A percentile compares a stretch with the other conserved stretches of the same genome.
phyloP scores from a whole-genome alignment of 2,329 filamentous ascomycete species.

The Thelonectria blattea region DNA sequence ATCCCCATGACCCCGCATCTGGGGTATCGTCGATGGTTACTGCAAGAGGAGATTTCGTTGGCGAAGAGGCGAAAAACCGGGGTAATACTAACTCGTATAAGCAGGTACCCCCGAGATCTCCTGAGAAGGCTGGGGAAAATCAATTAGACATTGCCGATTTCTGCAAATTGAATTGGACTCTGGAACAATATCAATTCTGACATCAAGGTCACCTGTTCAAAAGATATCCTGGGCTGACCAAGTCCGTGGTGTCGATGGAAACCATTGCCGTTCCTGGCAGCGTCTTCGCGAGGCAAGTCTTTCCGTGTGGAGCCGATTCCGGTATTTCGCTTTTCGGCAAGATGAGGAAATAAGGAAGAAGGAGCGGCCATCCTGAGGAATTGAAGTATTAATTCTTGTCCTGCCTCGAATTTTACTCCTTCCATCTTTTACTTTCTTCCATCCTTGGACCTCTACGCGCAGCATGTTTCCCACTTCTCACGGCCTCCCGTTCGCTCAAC shows the following conservation, averaged over 20 bases:
- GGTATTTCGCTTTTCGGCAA: not conserved
- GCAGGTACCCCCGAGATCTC: conserved; percentile 7
- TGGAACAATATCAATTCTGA: not conserved
- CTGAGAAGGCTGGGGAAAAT: not conserved
- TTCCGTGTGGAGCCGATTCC: not conserved
- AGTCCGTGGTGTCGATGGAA: too few relatives aligned
- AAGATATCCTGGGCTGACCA: too few relatives aligned
- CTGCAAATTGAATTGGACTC: not conserved
- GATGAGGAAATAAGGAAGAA: not conserved
- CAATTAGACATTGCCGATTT: too few relatives aligned
- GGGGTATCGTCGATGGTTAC: conserved; percentile 1
- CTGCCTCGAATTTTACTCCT: too few relatives aligned
- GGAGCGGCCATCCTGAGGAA: not conserved
- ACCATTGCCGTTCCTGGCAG: not conserved
- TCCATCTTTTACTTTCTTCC: too few relatives aligned
- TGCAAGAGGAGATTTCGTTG: not conserved
- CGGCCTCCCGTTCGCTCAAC: too few relatives aligned
- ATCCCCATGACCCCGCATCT: not conserved
- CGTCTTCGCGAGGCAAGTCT: not conserved
- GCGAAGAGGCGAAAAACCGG: not conserved
- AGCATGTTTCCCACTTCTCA: too few relatives aligned
- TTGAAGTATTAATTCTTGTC: too few relatives aligned
- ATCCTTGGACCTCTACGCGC: not conserved
- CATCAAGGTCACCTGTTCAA: too few relatives aligned
- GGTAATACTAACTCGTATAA: conserved; percentile 2